Percentiles rank a stretch among this genome's conserved stretches.
Conservation (phyloP, 1,284 basidiomycete genomes). For the Cutaneotrichosporon cavernicola region DNA sequence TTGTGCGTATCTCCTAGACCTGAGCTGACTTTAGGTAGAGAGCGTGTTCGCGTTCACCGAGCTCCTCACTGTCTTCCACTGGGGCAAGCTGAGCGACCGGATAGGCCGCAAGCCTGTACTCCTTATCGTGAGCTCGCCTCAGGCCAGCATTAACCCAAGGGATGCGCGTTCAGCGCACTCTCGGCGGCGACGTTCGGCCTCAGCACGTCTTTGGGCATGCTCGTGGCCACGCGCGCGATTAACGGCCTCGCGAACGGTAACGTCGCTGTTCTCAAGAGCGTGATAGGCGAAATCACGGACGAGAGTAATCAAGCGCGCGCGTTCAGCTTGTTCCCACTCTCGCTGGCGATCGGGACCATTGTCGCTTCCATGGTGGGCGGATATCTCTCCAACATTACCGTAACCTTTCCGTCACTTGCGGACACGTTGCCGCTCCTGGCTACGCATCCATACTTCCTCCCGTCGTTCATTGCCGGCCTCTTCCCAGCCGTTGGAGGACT, state of each 20-base stretch:
- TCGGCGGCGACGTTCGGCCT: slow-evolving; percentile 41
- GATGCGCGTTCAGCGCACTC: slow-evolving; percentile 35
- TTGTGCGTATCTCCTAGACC: background rate
- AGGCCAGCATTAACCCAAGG: slow-evolving; percentile 18
- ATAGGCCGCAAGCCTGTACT: slow-evolving; percentile 44
- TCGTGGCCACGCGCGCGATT: slow-evolving; percentile 35
- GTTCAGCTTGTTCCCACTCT: slow-evolving; percentile 45
- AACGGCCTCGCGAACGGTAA: slow-evolving; percentile 45
- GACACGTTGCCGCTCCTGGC: slow-evolving; percentile 32
- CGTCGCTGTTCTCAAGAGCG: slow-evolving; percentile 42
- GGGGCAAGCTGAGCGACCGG: slow-evolving; percentile 39
- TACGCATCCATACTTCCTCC: slow-evolving; percentile 39
- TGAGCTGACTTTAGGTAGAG: slow-evolving; percentile 32
- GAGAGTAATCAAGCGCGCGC: slow-evolving; percentile 42
- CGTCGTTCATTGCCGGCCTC: slow-evolving; percentile 33
- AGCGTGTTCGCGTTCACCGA: slow-evolving; percentile 42
- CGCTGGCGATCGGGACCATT: slow-evolving; percentile 40
- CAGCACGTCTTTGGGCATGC: slow-evolving; percentile 31
- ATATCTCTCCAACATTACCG: slow-evolving; percentile 17
- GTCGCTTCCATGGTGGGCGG: slow-evolving; percentile 42
- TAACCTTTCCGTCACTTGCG: slow-evolving; percentile 27
- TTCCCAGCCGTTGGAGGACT: slow-evolving; percentile 35
- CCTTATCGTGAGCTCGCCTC: slow-evolving; percentile 29
- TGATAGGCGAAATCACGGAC: slow-evolving; percentile 43
- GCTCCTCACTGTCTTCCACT: slow-evolving; percentile 43